Evolutionary conservation across 2,329 filamentous ascomycete species (phyloP), one percentile per base, ranked within the genome.

Genomic region (Colletotrichum limetticola): DNA sequence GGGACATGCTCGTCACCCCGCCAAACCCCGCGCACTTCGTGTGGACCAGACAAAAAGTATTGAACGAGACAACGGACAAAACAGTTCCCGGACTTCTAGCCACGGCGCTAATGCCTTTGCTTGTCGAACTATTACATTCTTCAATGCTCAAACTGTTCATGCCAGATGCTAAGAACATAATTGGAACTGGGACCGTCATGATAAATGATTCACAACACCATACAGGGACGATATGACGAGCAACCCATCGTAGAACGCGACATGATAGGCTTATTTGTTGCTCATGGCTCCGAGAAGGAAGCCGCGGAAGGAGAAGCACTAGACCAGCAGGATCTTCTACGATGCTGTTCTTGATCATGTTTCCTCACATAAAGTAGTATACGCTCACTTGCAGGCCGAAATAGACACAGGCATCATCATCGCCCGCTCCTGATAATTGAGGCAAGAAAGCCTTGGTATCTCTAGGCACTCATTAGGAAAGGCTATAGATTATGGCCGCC

Each of bases 401-500:
- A 83, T 87, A 46, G 81, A 84, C 49, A 74, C 75, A 11, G 83
- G 81, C 12, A 70, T 74, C 24, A 32, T 75, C 80, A 0, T 66
- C 75, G 1, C 74, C 75, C 5, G 82, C 83, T 58, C 78, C 76
- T 6, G 79, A 84, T 60, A 76, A 76, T 4, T 35, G 76, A 83
- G 60, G 82, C 82, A 0, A 79, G 79, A 1, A 75, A 78, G 4
- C 76, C 86, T 5, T 82, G 84, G 0, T 87, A 85, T 42, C 79
- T 88, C 0, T 82, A 85, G 70, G 85, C 89, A 0, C 81, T 87
- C 26, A 87, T 91, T 75, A 83, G 85, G 28, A 88, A 90, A 74
- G 83, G 81, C 2, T 77, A 85, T 0, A 81, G 83, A 12, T 81
- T 83, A 56, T 80, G 79, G 59, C 81, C 82, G 0, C 82, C 81